Conservation (phyloP, 345 rosid genomes). For the Combretum micranthum region DNA sequence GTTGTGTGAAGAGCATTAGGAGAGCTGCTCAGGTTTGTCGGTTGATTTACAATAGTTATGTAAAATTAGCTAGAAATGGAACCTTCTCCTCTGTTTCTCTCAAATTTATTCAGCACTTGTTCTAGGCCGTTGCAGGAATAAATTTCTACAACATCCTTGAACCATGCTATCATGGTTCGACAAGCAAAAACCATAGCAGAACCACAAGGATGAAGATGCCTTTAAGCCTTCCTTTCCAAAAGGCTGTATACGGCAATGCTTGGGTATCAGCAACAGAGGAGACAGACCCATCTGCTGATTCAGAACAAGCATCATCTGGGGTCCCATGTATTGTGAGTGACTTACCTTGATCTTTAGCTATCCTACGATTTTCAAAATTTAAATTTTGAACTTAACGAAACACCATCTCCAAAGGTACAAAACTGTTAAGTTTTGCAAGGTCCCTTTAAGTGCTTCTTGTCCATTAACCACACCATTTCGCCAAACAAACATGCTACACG, state of each 20-base stretch:
- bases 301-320: slow-evolving; percentile 2
- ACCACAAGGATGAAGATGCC: not conserved
- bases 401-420: too few relatives aligned
- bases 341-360: not conserved
- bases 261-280: slow-evolving; percentile 13
- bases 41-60: not conserved
- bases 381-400: too few relatives aligned
- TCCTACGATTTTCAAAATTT: too few relatives aligned
- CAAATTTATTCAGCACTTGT: not conserved
- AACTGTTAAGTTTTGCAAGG: too few relatives aligned
- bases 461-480: too few relatives aligned
- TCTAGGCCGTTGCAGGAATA: slow-evolving; percentile 18
- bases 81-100: too few relatives aligned
- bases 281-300: slow-evolving; percentile 25
- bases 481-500: too few relatives aligned
- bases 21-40: slow-evolving; percentile 19
- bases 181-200: not conserved
- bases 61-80: not conserved
- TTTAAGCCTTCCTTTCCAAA: too few relatives aligned
- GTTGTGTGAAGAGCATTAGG: slow-evolving; percentile 4
- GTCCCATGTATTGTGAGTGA: slow-evolving; percentile 34
- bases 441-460: too few relatives aligned
- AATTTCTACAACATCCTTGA: slow-evolving; percentile 38
- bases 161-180: slow-evolving; percentile 37
- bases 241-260: not conserved